These are phyloP conservation scores for Rhodotorula sp. DNA, from an alignment of 1,284 basidiomycete genomes.

Conservation along the genomic window DNA sequence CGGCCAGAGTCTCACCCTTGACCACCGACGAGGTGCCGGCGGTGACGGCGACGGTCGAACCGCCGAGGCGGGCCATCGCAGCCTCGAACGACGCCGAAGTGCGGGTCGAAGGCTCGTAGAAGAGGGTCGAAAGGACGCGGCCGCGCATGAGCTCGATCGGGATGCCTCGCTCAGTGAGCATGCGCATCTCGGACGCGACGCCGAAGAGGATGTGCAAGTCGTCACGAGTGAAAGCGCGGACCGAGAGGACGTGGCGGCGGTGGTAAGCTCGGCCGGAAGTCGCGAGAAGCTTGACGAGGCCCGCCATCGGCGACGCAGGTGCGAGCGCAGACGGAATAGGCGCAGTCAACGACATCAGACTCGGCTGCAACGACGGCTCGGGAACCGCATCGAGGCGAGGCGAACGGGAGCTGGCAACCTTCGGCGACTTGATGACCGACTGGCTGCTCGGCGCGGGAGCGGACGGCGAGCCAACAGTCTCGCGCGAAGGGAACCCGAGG, in stretches of 20 bases:
- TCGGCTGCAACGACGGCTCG: slow-evolving; percentile 35
- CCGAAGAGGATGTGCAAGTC: slow-evolving; percentile 94
- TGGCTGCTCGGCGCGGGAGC: slow-evolving; percentile 42
- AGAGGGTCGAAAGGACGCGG: slow-evolving; percentile 88
- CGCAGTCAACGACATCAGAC: slow-evolving; percentile 44
- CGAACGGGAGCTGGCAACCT: slow-evolving; percentile 30
- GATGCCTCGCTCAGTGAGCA: slow-evolving; percentile 89
- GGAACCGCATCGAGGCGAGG: slow-evolving; percentile 32
- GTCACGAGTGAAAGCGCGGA: slow-evolving; percentile 86
- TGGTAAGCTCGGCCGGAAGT: slow-evolving; percentile 62
- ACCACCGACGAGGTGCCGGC: slow-evolving; percentile 80
- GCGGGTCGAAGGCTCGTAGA: slow-evolving; percentile 97
- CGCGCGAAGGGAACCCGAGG: slow-evolving; percentile 39
- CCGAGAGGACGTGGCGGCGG: slow-evolving; percentile 86
- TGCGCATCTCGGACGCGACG: slow-evolving; percentile 92
- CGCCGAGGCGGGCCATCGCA: slow-evolving; percentile 97
- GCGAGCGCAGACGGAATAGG: slow-evolving; percentile 37
- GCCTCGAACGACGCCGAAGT: slow-evolving; percentile 97
- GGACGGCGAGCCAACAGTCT: slow-evolving; percentile 42
- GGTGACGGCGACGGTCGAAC: slow-evolving; percentile 83
- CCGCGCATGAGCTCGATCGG: slow-evolving; percentile 86
- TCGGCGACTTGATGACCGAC: slow-evolving; percentile 33
- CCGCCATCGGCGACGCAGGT: slow-evolving; percentile 50
- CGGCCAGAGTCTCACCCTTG: slow-evolving; percentile 91
- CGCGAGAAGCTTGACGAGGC: slow-evolving; percentile 55